These are phyloP conservation scores for Pleoardoris graminearum DNA, from an alignment of 2,329 filamentous ascomycete genomes.

Conservation along the genomic window DNA sequence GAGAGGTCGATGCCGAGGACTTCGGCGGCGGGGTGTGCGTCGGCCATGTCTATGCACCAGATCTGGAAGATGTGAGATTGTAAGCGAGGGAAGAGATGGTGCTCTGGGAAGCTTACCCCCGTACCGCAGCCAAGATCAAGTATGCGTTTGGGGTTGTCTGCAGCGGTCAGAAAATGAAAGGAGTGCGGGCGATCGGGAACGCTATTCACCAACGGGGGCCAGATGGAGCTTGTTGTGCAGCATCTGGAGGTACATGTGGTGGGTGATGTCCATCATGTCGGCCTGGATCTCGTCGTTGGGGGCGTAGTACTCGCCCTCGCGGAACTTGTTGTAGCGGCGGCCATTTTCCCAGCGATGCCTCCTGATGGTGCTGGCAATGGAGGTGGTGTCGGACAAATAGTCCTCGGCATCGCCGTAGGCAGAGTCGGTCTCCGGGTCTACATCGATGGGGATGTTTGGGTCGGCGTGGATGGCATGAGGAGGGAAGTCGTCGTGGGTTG, in stretches of 20 bases:
- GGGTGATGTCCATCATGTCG: slow-evolving; percentile 19
- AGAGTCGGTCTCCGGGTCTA: too few species aligned
- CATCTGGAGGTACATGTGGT: slow-evolving; percentile 34
- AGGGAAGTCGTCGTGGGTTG: too few species aligned
- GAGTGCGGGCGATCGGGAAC: too few species aligned
- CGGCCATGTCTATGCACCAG: slow-evolving; percentile 8
- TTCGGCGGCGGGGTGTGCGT: slow-evolving; percentile 34
- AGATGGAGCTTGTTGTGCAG: slow-evolving; percentile 35
- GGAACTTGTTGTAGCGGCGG: slow-evolving; percentile 31
- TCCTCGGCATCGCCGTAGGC: too few species aligned
- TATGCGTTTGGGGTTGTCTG: slow-evolving; percentile 29
- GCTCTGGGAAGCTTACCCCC: slow-evolving; percentile 19
- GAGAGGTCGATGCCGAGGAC: slow-evolving; percentile 53
- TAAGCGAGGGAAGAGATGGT: too few species aligned
- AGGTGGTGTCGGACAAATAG: too few species aligned
- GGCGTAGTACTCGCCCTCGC: slow-evolving; percentile 37
- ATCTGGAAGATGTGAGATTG: too few species aligned
- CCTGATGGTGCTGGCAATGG: too few species aligned
- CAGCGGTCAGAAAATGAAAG: slow-evolving; percentile 20
- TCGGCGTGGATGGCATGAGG: too few species aligned
- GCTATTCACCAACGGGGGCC: too few species aligned
- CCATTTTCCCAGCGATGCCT: slow-evolving; percentile 25
- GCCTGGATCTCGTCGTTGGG: slow-evolving; percentile 24
- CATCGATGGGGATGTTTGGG: too few species aligned
- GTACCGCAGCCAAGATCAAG: slow-evolving; percentile 44